Evolutionary conservation across 108 stramenopile species (phyloP).

Genomic region (Nitzschia sp.): DNA sequence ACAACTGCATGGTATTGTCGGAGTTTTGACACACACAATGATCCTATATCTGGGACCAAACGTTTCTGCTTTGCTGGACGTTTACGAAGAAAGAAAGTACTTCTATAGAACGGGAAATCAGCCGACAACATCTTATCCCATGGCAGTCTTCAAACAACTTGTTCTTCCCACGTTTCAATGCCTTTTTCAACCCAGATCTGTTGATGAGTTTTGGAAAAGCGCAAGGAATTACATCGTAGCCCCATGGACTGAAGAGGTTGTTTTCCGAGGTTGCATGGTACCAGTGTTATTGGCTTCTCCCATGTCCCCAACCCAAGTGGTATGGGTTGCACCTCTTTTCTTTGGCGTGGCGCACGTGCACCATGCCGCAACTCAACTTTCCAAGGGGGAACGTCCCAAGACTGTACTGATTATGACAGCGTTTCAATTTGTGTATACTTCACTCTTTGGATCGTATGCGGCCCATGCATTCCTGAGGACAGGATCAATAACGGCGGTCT

Average conservation of each 20-base stretch:
- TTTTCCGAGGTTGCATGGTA: constrained; percentile 78
- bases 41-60: constrained; percentile 29
- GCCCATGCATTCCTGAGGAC: constrained; percentile 69
- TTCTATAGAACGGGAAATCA: constrained; percentile 9
- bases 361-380: constrained; percentile 48
- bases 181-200: constrained; percentile 22
- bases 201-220: constrained; percentile 45
- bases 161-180: background rate
- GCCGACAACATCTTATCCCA: background rate
- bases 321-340: constrained; percentile 68
- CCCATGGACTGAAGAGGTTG: constrained; percentile 75
- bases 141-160: constrained; percentile 24
- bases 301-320: constrained; percentile 13
- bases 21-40: constrained; percentile 21
- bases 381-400: constrained; percentile 25
- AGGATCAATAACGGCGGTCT: constrained; percentile 53
- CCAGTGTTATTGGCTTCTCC: constrained; percentile 46
- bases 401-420: constrained; percentile 40
- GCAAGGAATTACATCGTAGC: constrained; percentile 65
- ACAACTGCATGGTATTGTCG: constrained; percentile 2
- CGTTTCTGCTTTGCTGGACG: constrained; percentile 13
- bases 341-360: constrained; percentile 85
- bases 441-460: constrained; percentile 76
- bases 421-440: constrained; percentile 76
- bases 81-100: constrained; percentile 12